phyloP scores from a whole-genome alignment of 140 eudicot genomes.

The Anethum foeniculum region DNA sequence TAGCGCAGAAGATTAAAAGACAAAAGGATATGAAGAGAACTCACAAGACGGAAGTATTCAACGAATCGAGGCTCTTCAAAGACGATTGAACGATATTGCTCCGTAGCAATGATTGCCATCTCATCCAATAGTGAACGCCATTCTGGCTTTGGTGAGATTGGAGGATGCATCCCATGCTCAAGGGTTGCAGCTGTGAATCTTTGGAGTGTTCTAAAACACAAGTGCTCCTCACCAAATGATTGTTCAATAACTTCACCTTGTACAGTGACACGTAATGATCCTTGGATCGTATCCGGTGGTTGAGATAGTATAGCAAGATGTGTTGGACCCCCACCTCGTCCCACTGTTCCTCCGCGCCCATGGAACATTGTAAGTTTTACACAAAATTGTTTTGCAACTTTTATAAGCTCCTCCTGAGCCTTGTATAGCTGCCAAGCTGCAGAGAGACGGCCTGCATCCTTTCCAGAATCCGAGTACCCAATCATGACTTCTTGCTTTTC shows the following conservation, averaged over 20 bases:
- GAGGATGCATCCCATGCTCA: slow-evolving; percentile 91
- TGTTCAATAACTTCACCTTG: slow-evolving; percentile 92
- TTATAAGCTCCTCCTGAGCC: slow-evolving; percentile 46
- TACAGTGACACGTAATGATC: slow-evolving; percentile 78
- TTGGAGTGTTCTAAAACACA: slow-evolving; percentile 75
- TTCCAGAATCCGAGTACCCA: slow-evolving; percentile 86
- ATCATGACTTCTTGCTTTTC: slow-evolving; percentile 87
- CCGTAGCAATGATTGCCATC: slow-evolving; percentile 65
- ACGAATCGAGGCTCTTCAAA: slow-evolving; percentile 73
- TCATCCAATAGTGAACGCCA: slow-evolving; percentile 80
- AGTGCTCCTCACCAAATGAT: slow-evolving; percentile 74
- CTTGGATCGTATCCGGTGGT: slow-evolving; percentile 70
- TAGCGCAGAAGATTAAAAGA: background rate
- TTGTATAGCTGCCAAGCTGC: slow-evolving; percentile 59
- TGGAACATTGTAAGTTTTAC: slow-evolving; percentile 82
- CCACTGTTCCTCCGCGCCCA: slow-evolving; percentile 85
- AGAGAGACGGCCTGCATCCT: slow-evolving; percentile 79
- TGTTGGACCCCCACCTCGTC: slow-evolving; percentile 90
- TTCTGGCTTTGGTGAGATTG: slow-evolving; percentile 70
- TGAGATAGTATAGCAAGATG: slow-evolving; percentile 84
- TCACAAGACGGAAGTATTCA: slow-evolving; percentile 80
- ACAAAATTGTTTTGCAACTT: slow-evolving; percentile 55
- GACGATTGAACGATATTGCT: slow-evolving; percentile 69
- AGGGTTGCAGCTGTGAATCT: slow-evolving; percentile 83
- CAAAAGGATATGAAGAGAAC: slow-evolving; percentile 1